Evolutionary conservation across 148 eudicot genomes (phyloP), one percentile per base, ranked within the genome.

Genomic region (Nyssa sinensis): DNA sequence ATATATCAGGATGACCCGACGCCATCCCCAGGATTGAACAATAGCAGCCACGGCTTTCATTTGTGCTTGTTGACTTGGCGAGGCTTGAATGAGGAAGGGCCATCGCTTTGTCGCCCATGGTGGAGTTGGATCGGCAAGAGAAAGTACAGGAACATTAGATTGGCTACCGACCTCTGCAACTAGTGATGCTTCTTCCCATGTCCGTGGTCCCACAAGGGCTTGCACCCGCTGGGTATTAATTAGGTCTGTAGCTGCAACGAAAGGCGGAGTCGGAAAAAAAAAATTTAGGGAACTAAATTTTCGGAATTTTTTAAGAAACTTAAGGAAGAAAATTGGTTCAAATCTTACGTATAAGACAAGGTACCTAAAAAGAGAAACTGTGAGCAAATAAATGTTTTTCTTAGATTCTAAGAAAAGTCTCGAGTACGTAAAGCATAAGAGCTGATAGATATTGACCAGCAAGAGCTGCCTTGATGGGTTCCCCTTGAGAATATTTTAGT

Each of bases 21-120:
- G 75, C 65, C 65, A 63, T n/a, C 30, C 66, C 78, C 71, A 74
- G 1, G 75, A 79, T 28, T 64, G 53, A 12, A 74, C 47, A 53
- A 79, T 57, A 6, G 68, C 75, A 62, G 82, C 82, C 47, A 79
- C 61, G 0, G 75, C 78, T 11, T 73, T 73, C 72, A 73, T 67
- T 33, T 66, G 73, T 19, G 34, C 21, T 64, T 63, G 4, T 8
- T 62, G 53, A 70, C 28, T 69, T 4, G 74, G 69, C 1, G 74
- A 63, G 58, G 77, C 74, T 79, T 74, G 74, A 35, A 79, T 53
- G 29, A 79, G 67, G 77, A 74, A 74, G 1, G 77, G 81, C 77
- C 77, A 79, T 2, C 51, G 81, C 29, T 11, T 34, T 1, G 74
- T 69, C 19, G 69, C 73, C 77, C 77, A 74, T 53, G 28, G 53